Base-by-base conservation (phyloP, 257 asterid genomes). In the Salvia rosmarinus region DNA sequence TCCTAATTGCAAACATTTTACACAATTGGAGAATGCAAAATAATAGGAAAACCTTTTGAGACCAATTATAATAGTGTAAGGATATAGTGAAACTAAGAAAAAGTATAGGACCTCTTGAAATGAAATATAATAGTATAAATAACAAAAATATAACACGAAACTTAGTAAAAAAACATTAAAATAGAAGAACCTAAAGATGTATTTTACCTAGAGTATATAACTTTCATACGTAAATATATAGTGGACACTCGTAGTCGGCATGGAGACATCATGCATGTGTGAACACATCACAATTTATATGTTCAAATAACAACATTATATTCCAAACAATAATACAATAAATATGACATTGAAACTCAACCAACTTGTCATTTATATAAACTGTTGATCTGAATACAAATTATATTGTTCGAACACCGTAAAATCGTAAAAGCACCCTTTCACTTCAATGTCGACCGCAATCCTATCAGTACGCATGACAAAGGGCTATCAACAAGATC, bases 341-440 rank as follows among this genome's bases (percentile, higher is more conserved):
- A 47, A 50, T 50, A 50, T 19, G 28, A 16, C 19, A 23, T 23
- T 21, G 35, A 55, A 55, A 55, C 7, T 4, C 3, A 52, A 19
- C n/a, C 6, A 8, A 10, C 13, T 39, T 39, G 2, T 9, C 20
- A 54, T 10, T 19, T 21, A 54, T 21, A 50, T 19, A 19, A 54
- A 49, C 1, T 54, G 32, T 54, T 20, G 13, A 54, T 54, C 21
- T 11, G 21, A 54, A 23, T 21, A 21, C 0, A 14, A 34, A 50
- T 76, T 55, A 68, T 78, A 71, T 81, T 79, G 72, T 63, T 77
- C 72, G 42, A 50, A 51, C 43, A 54, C 28, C 37, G 40, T 71
- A 67, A 79, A 50, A 44, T 5, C 16, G 16, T 43, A 13, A 43
- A 43, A 43, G 50, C 17, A 61, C 8, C 28, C 28, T 46, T 71